Evolutionary conservation across 163 green algal species (phyloP).

Genomic region (Coccomyxa subellipsoidea): DNA sequence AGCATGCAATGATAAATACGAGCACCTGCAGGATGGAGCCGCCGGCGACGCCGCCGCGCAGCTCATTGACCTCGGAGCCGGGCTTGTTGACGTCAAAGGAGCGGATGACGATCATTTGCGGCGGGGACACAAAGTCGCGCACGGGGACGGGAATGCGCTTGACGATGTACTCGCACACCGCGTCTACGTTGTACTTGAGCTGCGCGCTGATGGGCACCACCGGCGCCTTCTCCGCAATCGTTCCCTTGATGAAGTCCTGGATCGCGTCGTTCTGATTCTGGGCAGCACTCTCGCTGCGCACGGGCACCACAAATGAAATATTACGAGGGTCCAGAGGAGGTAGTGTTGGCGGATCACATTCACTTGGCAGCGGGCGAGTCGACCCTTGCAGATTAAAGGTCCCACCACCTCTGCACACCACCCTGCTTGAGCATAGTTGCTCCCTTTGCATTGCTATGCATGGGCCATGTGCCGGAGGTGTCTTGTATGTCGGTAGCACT

Average conservation of each 20-base stretch:
- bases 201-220: constrained; percentile 97
- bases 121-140: constrained; percentile 90
- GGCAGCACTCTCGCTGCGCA: constrained; percentile 68
- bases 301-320: no score
- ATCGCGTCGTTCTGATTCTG: constrained; percentile 94
- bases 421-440: no score
- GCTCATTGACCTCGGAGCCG: constrained; percentile 95
- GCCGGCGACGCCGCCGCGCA: constrained; percentile 96
- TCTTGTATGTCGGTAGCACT: no score
- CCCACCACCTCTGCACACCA: no score
- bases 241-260: constrained; percentile 70
- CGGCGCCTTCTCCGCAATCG: constrained; percentile 92
- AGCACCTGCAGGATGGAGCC: constrained; percentile 85
- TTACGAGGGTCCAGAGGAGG: no score
- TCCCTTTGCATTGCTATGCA: no score
- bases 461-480: no score
- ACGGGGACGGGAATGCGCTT: constrained; percentile 87
- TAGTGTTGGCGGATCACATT: no score
- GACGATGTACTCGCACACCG: constrained; percentile 96
- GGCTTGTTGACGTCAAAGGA: constrained; percentile 99
- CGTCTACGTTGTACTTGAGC: constrained; percentile 99
- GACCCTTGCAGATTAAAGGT: no score
- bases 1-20: neutral
- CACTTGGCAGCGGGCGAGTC: no score
- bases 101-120: constrained; percentile 99